These are phyloP conservation scores for Adiantum capillusveneris DNA, from an alignment of 75 land plant genomes.

Conservation along the genomic window DNA sequence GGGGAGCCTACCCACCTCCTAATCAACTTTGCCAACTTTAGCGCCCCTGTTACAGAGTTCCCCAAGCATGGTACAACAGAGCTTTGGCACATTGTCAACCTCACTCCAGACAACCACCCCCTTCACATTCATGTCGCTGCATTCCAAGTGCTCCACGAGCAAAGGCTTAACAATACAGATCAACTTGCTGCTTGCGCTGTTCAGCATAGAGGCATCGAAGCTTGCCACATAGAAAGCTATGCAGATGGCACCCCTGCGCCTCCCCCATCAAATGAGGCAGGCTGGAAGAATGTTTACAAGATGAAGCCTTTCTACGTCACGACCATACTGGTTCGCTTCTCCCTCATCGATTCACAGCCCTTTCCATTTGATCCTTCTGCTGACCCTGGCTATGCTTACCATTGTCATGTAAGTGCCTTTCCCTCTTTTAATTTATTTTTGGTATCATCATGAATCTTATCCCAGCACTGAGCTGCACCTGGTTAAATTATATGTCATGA, in stretches of 20 bases:
- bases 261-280: constrained; percentile 17
- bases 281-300: constrained; percentile 37
- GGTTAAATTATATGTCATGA: no score
- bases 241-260: not conserved
- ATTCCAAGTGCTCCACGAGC: constrained; percentile 8
- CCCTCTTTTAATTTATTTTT: no score
- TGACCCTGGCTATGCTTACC: constrained; percentile 36
- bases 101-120: constrained; percentile 31
- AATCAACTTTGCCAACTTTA: constrained; percentile 15
- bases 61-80: constrained; percentile 25
- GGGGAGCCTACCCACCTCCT: constrained; percentile 16
- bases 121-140: constrained; percentile 27
- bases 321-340: constrained; percentile 8
- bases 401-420: constrained; percentile 29
- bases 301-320: constrained; percentile 17
- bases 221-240: constrained; percentile 7
- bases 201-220: not conserved
- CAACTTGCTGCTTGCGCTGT: constrained; percentile 4
- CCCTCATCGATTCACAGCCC: not conserved
- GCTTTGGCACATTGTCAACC: constrained; percentile 31
- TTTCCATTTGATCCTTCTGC: constrained; percentile 24
- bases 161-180: constrained; percentile 4
- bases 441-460: no score
- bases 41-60: constrained; percentile 28
- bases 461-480: no score